Percentiles rank a stretch among this genome's conserved stretches.
These are phyloP conservation scores for Pachysandra terminalis DNA, from an alignment of 164 flowering plant species.

Conservation along the genomic window DNA sequence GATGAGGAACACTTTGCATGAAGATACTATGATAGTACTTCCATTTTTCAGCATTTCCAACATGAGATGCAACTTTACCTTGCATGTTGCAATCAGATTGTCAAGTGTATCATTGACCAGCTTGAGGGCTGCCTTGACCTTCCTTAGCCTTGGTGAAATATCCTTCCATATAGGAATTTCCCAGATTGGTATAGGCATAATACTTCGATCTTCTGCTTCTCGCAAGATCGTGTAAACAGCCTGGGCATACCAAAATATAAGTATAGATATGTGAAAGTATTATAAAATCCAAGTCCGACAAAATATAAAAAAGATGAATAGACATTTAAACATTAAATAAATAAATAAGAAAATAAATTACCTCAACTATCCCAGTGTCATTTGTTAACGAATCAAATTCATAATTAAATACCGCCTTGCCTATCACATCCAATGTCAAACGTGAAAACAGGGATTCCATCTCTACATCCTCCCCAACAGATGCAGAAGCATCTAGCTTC, in stretches of 20 bases:
- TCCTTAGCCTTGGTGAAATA: constrained; percentile 75
- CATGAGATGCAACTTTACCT: constrained; percentile 43
- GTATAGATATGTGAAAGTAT: not conserved
- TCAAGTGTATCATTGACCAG: constrained; percentile 70
- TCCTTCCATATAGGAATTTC: constrained; percentile 98
- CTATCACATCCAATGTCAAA: constrained; percentile 92
- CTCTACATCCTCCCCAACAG: constrained; percentile 89
- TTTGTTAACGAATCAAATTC: constrained; percentile 92
- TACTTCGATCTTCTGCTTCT: constrained; percentile 95
- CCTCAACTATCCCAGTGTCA: constrained; percentile 96
- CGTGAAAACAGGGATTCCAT: constrained; percentile 98
- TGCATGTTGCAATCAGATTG: constrained; percentile 80
- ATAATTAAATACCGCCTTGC: constrained; percentile 97
- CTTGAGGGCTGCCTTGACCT: constrained; percentile 76
- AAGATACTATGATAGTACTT: not conserved
- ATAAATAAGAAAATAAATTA: constrained; percentile 20
- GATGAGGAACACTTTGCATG: not conserved
- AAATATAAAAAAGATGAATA: not conserved
- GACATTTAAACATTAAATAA: not conserved
- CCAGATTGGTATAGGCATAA: constrained; percentile 83
- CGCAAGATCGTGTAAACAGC: constrained; percentile 91
- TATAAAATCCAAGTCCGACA: not conserved
- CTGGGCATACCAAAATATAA: constrained; percentile 32
- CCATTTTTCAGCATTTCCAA: not conserved
- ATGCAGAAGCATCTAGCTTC: constrained; percentile 81